A percentile compares a stretch with the other conserved stretches of the same genome.
These are phyloP conservation scores for Castanea crenata DNA, from an alignment of 306 rosid species.

Conservation along the genomic window DNA sequence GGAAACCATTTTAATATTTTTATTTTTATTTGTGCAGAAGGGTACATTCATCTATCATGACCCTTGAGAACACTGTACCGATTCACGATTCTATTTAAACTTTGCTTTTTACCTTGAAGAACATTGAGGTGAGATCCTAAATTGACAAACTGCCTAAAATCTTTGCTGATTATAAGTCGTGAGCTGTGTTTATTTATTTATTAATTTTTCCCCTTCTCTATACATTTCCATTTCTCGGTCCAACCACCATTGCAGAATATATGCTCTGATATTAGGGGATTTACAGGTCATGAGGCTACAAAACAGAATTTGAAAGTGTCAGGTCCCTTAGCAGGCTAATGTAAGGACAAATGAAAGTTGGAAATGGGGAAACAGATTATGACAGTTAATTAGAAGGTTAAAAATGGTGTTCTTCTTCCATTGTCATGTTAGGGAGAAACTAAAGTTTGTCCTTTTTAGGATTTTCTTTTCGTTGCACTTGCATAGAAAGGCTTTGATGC, in stretches of 20 bases:
- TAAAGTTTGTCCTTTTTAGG: background rate
- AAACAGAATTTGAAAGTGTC: constrained; percentile 62
- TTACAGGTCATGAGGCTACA: constrained; percentile 72
- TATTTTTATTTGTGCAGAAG: constrained; percentile 39
- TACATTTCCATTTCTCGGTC: background rate
- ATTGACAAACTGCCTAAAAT: background rate
- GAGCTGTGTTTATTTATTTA: background rate
- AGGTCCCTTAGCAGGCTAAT: constrained; percentile 75
- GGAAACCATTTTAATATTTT: too few relatives aligned
- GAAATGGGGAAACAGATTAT: background rate
- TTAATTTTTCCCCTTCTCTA: background rate
- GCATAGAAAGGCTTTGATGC: background rate
- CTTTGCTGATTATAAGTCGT: background rate
- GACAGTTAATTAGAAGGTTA: constrained; percentile 1
- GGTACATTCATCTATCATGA: constrained; percentile 60
- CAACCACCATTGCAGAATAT: constrained; percentile 45
- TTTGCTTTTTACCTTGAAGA: constrained; percentile 64
- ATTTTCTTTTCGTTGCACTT: background rate
- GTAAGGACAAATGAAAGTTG: constrained; percentile 31
- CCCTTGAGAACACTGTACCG: constrained; percentile 71
- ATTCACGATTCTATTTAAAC: constrained; percentile 59
- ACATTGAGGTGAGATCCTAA: constrained; percentile 59
- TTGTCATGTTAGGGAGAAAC: background rate
- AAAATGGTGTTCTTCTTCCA: background rate
- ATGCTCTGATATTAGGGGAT: constrained; percentile 66